Percentiles rank a stretch among this genome's conserved stretches.
Evolutionary conservation across 352 stramenopile genomes (phyloP).

Genomic region (Globisporangium cederbergense): DNA sequence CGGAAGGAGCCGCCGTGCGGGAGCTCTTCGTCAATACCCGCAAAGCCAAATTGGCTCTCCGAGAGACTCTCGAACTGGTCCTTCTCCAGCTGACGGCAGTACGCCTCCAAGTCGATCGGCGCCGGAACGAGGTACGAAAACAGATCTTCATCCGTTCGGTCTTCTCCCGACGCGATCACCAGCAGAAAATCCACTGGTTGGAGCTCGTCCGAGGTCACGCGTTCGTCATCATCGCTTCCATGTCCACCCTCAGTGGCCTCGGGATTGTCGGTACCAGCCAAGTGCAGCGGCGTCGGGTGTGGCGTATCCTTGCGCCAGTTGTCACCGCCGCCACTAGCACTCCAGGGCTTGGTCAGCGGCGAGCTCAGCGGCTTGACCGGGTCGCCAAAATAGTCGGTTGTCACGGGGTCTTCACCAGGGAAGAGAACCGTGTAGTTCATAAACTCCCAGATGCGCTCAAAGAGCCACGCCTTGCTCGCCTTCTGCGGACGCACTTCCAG

Average conservation of each 20-base stretch:
- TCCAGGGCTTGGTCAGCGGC: slow-evolving; percentile 43
- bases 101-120: slow-evolving; percentile 79
- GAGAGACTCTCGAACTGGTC: slow-evolving; percentile 42
- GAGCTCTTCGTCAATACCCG: background rate
- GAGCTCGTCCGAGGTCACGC: background rate
- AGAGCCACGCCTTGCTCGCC: slow-evolving; percentile 75
- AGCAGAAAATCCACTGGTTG: slow-evolving; percentile 73
- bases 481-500: slow-evolving; percentile 77
- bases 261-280: slow-evolving; percentile 11
- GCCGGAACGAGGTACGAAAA: slow-evolving; percentile 75
- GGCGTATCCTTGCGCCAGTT: slow-evolving; percentile 4
- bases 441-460: slow-evolving; percentile 83
- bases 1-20: slow-evolving; percentile 1
- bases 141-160: slow-evolving; percentile 81
- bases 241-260: slow-evolving; percentile 6
- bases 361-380: slow-evolving; percentile 37
- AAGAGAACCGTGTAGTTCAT: slow-evolving; percentile 74
- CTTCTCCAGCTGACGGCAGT: slow-evolving; percentile 71
- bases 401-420: slow-evolving; percentile 57
- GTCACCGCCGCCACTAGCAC: slow-evolving; percentile 1
- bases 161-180: slow-evolving; percentile 80
- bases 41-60: slow-evolving; percentile 15
- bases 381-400: slow-evolving; percentile 74
- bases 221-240: slow-evolving; percentile 8
- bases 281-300: slow-evolving; percentile 11